Percentiles rank a stretch among this genome's conserved stretches.
These are phyloP conservation scores for Umbelopsis sp. DNA, from an alignment of 192 early-diverging fungal species.

Conservation along the genomic window DNA sequence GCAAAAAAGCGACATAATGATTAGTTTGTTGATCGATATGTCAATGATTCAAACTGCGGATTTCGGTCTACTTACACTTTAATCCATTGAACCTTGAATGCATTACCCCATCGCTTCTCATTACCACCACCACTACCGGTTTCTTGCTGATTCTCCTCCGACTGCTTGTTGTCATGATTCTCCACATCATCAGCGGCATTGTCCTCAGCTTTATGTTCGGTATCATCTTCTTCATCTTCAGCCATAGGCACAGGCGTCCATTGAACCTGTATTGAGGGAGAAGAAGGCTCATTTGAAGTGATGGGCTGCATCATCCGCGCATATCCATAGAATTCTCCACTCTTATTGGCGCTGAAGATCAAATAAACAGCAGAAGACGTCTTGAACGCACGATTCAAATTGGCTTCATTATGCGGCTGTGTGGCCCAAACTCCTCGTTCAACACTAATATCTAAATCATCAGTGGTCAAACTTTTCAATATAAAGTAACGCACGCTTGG, in stretches of 20 bases:
- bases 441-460: constrained; percentile 54
- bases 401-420: constrained; percentile 49
- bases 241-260: constrained; percentile 30
- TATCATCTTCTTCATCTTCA: constrained; percentile 37
- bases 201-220: constrained; percentile 35
- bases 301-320: constrained; percentile 35
- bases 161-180: background rate
- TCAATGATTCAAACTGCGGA: background rate
- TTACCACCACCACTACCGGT: background rate
- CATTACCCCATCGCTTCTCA: constrained; percentile 50
- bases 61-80: constrained; percentile 41
- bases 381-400: constrained; percentile 50
- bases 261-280: constrained; percentile 22
- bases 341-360: constrained; percentile 56
- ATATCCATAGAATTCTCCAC: constrained; percentile 57
- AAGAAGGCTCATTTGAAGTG: constrained; percentile 5
- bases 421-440: constrained; percentile 53
- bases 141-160: background rate
- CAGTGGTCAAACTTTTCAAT: constrained; percentile 51
- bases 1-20: background rate
- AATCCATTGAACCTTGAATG: constrained; percentile 50
- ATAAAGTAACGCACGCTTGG: constrained; percentile 48
- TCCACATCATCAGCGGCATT: background rate
- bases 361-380: constrained; percentile 43
- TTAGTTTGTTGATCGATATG: background rate